These are phyloP conservation scores for Nicotiana obtusifolia DNA, from an alignment of 257 asterid genomes.

Conservation along the genomic window DNA sequence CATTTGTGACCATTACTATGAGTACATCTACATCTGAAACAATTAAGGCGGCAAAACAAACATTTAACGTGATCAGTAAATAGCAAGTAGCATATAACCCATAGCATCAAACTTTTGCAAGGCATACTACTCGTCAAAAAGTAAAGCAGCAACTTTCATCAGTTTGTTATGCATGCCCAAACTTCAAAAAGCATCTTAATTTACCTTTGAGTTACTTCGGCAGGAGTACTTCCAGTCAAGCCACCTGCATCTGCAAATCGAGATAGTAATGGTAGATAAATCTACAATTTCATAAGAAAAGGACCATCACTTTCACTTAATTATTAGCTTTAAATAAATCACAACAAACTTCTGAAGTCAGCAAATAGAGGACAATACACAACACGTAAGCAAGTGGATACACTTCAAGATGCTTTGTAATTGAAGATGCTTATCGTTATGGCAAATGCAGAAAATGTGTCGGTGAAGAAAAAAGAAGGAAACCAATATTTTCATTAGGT, in stretches of 20 bases:
- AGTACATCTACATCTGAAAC: slow-evolving; percentile 70
- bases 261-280: slow-evolving; percentile 71
- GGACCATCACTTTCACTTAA: slow-evolving; percentile 1
- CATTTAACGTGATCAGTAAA: neutral
- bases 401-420: neutral
- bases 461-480: neutral
- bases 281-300: slow-evolving; percentile 34
- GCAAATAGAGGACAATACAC: neutral
- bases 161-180: neutral
- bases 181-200: slow-evolving; percentile 15
- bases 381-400: neutral
- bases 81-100: neutral
- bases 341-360: neutral
- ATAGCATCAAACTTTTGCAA: neutral
- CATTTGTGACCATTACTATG: slow-evolving; percentile 91
- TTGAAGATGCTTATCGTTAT: neutral
- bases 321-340: neutral
- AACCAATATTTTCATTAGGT: neutral
- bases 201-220: slow-evolving; percentile 85
- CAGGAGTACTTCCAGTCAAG: slow-evolving; percentile 69
- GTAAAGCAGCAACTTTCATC: neutral
- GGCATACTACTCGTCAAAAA: neutral
- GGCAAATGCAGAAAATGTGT: neutral
- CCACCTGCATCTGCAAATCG: slow-evolving; percentile 88
- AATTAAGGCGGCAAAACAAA: slow-evolving; percentile 22